Conservation (phyloP, 176 grass and related monocot genomes). For the Aegilops speltoides region DNA sequence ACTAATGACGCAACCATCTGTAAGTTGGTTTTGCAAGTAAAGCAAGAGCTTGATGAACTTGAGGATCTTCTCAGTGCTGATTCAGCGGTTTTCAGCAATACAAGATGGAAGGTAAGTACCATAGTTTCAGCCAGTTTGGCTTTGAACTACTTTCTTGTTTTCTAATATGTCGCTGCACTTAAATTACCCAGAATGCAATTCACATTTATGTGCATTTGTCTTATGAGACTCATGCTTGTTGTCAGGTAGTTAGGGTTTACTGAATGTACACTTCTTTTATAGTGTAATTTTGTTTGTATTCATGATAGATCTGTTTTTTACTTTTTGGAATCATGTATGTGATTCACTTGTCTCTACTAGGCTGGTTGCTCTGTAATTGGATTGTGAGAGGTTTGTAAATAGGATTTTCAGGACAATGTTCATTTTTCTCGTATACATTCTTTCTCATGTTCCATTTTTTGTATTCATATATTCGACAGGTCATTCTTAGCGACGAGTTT, state of each 20-base stretch:
- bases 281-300: not conserved
- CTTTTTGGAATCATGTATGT: not conserved
- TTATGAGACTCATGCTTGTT: not conserved
- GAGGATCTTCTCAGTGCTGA: slow-evolving; percentile 64
- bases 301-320: not conserved
- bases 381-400: slow-evolving; percentile 3
- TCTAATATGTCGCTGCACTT: not conserved
- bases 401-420: not conserved
- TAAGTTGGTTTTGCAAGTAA: slow-evolving; percentile 58
- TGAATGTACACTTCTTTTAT: not conserved
- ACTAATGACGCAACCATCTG: slow-evolving; percentile 39
- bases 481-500: slow-evolving; percentile 72
- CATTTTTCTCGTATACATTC: not conserved
- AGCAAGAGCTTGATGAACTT: slow-evolving; percentile 66
- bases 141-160: not conserved
- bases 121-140: not conserved
- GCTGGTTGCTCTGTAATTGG: not conserved
- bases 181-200: not conserved
- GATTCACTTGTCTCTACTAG: not conserved
- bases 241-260: not conserved
- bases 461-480: slow-evolving; percentile 33
- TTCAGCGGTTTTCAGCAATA: slow-evolving; percentile 55
- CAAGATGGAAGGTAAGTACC: slow-evolving; percentile 68
- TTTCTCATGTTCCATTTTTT: not conserved
- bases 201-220: not conserved